phyloP scores from a whole-genome alignment of 31 red algal genomes.

The Endocladia muricata region DNA sequence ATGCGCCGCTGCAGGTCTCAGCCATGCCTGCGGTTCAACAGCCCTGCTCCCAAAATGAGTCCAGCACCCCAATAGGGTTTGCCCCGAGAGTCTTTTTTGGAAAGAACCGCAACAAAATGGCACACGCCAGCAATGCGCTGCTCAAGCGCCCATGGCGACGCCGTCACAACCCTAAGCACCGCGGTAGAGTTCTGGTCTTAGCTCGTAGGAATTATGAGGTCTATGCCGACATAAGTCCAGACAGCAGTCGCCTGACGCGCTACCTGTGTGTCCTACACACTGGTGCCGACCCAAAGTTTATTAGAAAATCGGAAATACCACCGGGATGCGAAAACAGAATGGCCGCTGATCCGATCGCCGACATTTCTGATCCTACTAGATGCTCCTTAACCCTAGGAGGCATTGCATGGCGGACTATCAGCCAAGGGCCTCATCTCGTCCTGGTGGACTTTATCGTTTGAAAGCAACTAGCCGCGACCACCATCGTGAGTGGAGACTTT shows the following conservation, averaged over 20 bases:
- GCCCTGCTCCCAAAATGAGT: too few relatives aligned
- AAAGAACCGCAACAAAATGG: too few relatives aligned
- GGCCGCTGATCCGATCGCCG: not conserved
- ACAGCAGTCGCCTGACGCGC: not conserved
- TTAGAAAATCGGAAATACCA: not conserved
- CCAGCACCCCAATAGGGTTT: too few relatives aligned
- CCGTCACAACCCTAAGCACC: not conserved
- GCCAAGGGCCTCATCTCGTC: not conserved
- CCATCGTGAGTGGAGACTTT: not conserved
- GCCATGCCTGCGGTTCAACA: too few relatives aligned
- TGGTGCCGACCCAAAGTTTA: constrained; percentile 5
- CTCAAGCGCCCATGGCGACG: not conserved
- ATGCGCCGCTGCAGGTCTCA: too few relatives aligned
- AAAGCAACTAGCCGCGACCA: not conserved
- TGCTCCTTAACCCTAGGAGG: not conserved
- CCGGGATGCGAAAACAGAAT: not conserved
- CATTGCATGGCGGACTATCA: not conserved
- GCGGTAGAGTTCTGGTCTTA: not conserved
- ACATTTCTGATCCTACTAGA: constrained; percentile 9
- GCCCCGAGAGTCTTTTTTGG: too few relatives aligned
- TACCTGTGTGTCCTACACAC: constrained; percentile 1
- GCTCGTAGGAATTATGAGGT: not conserved
- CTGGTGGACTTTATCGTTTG: constrained; percentile 11
- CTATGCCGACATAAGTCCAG: not conserved
- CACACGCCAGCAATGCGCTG: too few relatives aligned